Conservation (phyloP, 2,329 filamentous ascomycete genomes). For the Aspergillus sp. region DNA sequence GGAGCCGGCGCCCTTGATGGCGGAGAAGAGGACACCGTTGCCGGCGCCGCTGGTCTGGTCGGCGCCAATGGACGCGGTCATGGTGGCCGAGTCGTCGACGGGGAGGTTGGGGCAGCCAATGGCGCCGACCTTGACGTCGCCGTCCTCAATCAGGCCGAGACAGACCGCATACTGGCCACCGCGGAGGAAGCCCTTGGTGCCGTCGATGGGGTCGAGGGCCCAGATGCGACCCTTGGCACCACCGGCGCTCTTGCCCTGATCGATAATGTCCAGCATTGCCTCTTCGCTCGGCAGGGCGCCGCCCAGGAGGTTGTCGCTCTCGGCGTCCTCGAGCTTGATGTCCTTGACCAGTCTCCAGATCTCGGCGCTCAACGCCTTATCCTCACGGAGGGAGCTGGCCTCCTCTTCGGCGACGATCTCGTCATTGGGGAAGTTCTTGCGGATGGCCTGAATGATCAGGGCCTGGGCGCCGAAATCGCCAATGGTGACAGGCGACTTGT, state of each 20-base stretch:
- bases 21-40: slow-evolving; percentile 85
- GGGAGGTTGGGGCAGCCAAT: slow-evolving; percentile 95
- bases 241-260: slow-evolving; percentile 49
- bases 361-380: slow-evolving; percentile 66
- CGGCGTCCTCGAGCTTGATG: slow-evolving; percentile 65
- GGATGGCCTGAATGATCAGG: slow-evolving; percentile 87
- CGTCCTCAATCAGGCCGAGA: slow-evolving; percentile 86
- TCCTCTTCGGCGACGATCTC: slow-evolving; percentile 96
- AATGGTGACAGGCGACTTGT: slow-evolving; percentile 95
- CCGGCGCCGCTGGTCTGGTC: slow-evolving; percentile 72
- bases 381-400: slow-evolving; percentile 71
- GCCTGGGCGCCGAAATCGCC: slow-evolving; percentile 98
- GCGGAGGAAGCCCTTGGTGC: slow-evolving; percentile 93
- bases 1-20: slow-evolving; percentile 75
- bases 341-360: slow-evolving; percentile 82
- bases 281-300: slow-evolving; percentile 66
- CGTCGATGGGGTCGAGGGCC: slow-evolving; percentile 96
- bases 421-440: slow-evolving; percentile 84
- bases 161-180: slow-evolving; percentile 98
- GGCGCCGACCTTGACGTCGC: slow-evolving; percentile 89
- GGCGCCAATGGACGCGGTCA: slow-evolving; percentile 70
- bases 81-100: slow-evolving; percentile 71
- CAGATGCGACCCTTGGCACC: slow-evolving; percentile 65
- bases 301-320: slow-evolving; percentile 67
- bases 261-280: slow-evolving; percentile 58